Evolutionary conservation across 1,284 basidiomycete genomes (phyloP).

Genomic region (Rhodotorula sp.): DNA sequence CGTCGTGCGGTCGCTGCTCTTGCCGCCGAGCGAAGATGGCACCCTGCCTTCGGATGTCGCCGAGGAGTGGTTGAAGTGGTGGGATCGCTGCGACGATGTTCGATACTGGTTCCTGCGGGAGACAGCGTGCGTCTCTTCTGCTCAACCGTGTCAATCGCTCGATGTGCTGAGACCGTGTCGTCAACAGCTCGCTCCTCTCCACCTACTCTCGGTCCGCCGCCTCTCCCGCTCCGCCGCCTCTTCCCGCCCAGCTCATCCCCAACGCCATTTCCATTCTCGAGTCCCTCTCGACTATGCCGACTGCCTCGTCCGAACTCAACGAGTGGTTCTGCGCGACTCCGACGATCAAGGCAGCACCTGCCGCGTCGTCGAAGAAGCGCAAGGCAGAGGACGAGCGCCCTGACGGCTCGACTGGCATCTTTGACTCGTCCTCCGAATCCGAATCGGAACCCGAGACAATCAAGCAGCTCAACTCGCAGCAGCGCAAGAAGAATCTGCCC

Average conservation of each 20-base stretch:
- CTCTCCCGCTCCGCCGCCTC: slow-evolving; percentile 53
- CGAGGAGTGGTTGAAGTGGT: slow-evolving; percentile 61
- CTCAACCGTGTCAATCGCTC: too few relatives aligned
- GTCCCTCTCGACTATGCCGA: slow-evolving; percentile 78
- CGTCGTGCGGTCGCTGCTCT: slow-evolving; percentile 63
- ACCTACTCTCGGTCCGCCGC: slow-evolving; percentile 25
- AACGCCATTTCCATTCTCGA: slow-evolving; percentile 79
- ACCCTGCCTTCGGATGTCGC: slow-evolving; percentile 61
- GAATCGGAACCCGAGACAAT: slow-evolving; percentile 37
- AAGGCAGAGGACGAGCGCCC: slow-evolving; percentile 50
- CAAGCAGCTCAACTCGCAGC: slow-evolving; percentile 15
- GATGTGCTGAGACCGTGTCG: neutral
- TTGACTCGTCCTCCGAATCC: slow-evolving; percentile 59
- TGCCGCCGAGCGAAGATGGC: slow-evolving; percentile 44
- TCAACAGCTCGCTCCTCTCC: slow-evolving; percentile 20
- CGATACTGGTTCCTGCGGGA: slow-evolving; percentile 92
- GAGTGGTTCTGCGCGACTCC: slow-evolving; percentile 75
- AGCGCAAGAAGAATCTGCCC: slow-evolving; percentile 37
- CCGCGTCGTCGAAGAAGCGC: slow-evolving; percentile 44
- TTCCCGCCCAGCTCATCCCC: slow-evolving; percentile 48
- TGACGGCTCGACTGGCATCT: slow-evolving; percentile 71
- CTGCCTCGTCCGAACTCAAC: slow-evolving; percentile 71
- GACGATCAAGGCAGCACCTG: neutral
- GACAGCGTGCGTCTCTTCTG: slow-evolving; percentile 52
- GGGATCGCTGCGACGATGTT: slow-evolving; percentile 72